phyloP scores from a whole-genome alignment of 768 basidiomycete species.

The Naganishia kalamii region DNA sequence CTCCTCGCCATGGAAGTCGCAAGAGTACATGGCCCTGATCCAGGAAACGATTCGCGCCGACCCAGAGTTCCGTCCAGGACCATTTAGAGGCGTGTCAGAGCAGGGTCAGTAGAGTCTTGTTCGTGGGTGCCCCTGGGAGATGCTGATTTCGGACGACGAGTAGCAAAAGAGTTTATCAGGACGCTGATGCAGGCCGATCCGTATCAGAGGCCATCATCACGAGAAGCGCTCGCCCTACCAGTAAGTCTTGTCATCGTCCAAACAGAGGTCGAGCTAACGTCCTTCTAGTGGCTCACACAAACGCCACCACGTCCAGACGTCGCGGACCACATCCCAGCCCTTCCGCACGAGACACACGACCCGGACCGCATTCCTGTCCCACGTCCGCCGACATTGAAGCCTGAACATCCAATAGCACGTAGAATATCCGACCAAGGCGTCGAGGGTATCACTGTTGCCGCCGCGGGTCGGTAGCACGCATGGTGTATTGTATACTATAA shows the following conservation, averaged over 20 bases:
- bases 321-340: background rate
- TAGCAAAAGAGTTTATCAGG: constrained; percentile 26
- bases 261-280: too few species aligned
- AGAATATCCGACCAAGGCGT: constrained; percentile 19
- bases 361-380: background rate
- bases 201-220: constrained; percentile 18
- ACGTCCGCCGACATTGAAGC: constrained; percentile 19
- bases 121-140: background rate
- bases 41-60: constrained; percentile 24
- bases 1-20: constrained; percentile 30
- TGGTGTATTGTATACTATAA: too few species aligned
- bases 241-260: constrained; percentile 16
- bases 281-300: background rate
- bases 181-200: constrained; percentile 25
- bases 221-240: constrained; percentile 21
- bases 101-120: constrained; percentile 19
- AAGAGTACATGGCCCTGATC: constrained; percentile 25
- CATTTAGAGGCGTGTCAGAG: constrained; percentile 30
- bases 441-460: background rate
- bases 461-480: too few species aligned
- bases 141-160: background rate
- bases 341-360: background rate
- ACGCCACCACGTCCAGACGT: background rate
- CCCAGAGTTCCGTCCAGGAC: constrained; percentile 26
- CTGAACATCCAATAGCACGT: constrained; percentile 20